Percentiles rank a stretch among this genome's conserved stretches.
phyloP scores from a whole-genome alignment of 75 land plant genomes.

The Selaginella tamariscina region DNA sequence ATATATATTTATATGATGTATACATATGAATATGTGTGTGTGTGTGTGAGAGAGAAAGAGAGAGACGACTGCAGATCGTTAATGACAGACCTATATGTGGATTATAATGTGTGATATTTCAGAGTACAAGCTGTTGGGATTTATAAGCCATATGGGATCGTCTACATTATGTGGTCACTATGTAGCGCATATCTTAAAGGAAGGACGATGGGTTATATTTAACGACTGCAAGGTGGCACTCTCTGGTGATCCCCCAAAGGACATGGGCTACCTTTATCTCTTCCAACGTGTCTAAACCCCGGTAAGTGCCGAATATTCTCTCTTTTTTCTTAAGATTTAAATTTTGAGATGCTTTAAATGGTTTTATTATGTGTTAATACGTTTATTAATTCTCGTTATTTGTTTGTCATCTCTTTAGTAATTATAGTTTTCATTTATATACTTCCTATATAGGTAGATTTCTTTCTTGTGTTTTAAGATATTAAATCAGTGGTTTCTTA shows the following conservation, averaged over 20 bases:
- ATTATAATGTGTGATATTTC: constrained; percentile 18
- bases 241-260: constrained; percentile 84
- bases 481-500: no score
- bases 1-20: no score
- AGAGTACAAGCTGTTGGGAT: constrained; percentile 78
- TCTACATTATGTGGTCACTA: constrained; percentile 98
- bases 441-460: background rate
- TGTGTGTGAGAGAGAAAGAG: no score
- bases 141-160: constrained; percentile 95
- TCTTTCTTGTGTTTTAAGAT: background rate
- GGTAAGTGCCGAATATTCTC: no score
- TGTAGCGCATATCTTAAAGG: constrained; percentile 81
- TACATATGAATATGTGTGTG: no score
- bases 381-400: background rate
- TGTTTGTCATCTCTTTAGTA: background rate
- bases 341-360: background rate
- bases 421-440: background rate
- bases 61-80: no score
- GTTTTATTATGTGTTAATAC: background rate
- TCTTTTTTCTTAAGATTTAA: background rate
- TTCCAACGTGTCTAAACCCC: constrained; percentile 53
- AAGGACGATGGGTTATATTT: constrained; percentile 91
- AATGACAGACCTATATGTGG: background rate
- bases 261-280: constrained; percentile 96
- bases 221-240: constrained; percentile 88